phyloP scores from a whole-genome alignment of 768 basidiomycete genomes.

The Boletus fagicola region DNA sequence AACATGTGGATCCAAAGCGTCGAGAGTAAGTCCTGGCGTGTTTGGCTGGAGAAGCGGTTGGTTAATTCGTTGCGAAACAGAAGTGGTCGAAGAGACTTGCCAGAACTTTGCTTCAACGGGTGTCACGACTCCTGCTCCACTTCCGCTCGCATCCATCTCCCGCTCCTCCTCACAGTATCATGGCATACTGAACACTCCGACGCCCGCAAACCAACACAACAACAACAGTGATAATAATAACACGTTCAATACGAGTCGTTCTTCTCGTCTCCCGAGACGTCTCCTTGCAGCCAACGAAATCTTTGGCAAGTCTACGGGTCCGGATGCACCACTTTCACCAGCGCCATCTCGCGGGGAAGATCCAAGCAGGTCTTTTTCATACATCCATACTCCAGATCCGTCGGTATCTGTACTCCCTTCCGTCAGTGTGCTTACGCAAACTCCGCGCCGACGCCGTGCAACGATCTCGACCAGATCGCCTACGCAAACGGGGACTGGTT shows the following conservation, averaged over 20 bases:
- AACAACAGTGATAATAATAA: conserved; percentile 5
- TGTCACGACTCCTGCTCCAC: conserved; percentile 52
- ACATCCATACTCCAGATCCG: conserved; percentile 18
- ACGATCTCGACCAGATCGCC: conserved; percentile 70
- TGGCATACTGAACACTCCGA: conserved; percentile 34
- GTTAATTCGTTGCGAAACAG: conserved; percentile 38
- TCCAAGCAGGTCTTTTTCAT: conserved; percentile 24
- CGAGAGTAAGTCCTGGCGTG: conserved; percentile 57
- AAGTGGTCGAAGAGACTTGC: conserved; percentile 78
- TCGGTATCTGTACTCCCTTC: conserved; percentile 22
- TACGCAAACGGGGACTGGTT: conserved; percentile 32
- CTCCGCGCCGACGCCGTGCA: conserved; percentile 48
- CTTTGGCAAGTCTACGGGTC: conserved; percentile 42
- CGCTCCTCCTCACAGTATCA: conserved; percentile 44
- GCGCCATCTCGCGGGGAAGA: conserved; percentile 13
- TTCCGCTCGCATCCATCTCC: conserved; percentile 59
- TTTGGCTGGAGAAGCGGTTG: background rate
- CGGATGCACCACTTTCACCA: conserved; percentile 23
- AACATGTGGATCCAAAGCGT: conserved; percentile 80
- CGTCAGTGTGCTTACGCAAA: conserved; percentile 26
- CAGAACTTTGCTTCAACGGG: conserved; percentile 64
- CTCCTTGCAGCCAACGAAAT: conserved; percentile 69
- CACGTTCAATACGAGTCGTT: conserved; percentile 11
- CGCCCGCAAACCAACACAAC: conserved; percentile 13
- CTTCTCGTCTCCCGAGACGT: conserved; percentile 58